These are phyloP conservation scores for Naumovozyma dairenensis DNA, from an alignment of 805 yeast genomes.

Conservation along the genomic window DNA sequence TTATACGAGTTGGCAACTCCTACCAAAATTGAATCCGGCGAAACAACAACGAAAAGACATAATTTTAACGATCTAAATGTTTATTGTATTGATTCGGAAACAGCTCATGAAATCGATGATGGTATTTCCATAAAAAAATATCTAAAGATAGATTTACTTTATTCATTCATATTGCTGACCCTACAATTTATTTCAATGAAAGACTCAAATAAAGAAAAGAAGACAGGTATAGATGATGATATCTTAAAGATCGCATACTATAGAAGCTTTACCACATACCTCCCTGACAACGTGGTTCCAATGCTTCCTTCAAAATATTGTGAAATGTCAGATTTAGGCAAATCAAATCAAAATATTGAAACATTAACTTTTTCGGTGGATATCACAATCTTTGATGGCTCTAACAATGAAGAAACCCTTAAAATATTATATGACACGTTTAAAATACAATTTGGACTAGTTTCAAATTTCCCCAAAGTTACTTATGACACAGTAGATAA, in stretches of 20 bases:
- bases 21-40: neutral
- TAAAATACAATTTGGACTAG: constrained; percentile 33
- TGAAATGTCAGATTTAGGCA: constrained; percentile 43
- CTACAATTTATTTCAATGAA: constrained; percentile 48
- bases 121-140: constrained; percentile 56
- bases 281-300: constrained; percentile 53
- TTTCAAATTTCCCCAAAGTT: constrained; percentile 39
- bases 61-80: constrained; percentile 41
- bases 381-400: constrained; percentile 22
- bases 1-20: constrained; percentile 20
- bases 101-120: constrained; percentile 89
- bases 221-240: constrained; percentile 16
- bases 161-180: constrained; percentile 79
- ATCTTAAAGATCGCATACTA: constrained; percentile 48
- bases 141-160: constrained; percentile 33
- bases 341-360: constrained; percentile 33
- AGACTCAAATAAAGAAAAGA: constrained; percentile 8
- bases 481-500: constrained; percentile 58
- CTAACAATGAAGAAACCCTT: constrained; percentile 14
- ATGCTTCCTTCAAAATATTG: constrained; percentile 61
- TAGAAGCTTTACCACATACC: constrained; percentile 58
- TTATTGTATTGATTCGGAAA: constrained; percentile 73
- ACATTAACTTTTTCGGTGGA: constrained; percentile 38
- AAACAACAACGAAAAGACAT: constrained; percentile 24
- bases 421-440: constrained; percentile 20